A percentile compares a stretch with the other conserved stretches of the same genome.
These are phyloP conservation scores for Cyclotella baltica DNA, from an alignment of 108 stramenopile genomes.

Conservation along the genomic window DNA sequence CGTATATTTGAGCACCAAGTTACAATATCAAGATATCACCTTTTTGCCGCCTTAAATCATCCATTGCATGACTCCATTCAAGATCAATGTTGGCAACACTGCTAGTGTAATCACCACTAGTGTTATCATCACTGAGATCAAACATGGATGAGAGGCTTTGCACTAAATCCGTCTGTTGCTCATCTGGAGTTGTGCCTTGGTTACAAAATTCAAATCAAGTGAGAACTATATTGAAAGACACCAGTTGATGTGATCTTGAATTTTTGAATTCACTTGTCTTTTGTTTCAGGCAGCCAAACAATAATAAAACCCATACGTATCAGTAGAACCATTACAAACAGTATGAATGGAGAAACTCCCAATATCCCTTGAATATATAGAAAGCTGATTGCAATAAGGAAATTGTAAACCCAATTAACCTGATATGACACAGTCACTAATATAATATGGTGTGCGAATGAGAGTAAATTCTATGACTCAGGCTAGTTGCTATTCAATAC, in stretches of 20 bases:
- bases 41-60: constrained; percentile 82
- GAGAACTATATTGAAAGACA: background rate
- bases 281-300: constrained; percentile 82
- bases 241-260: background rate
- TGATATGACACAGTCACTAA: constrained; percentile 37
- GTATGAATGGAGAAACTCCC: constrained; percentile 77
- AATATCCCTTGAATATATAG: constrained; percentile 82
- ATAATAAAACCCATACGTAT: constrained; percentile 60
- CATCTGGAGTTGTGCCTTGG: constrained; percentile 67
- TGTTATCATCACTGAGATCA: constrained; percentile 24
- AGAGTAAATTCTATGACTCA: background rate
- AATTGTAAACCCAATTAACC: constrained; percentile 89
- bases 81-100: constrained; percentile 51
- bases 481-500: background rate
- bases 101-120: constrained; percentile 11
- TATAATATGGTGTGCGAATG: background rate
- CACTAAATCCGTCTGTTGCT: constrained; percentile 60
- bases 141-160: constrained; percentile 42
- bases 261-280: constrained; percentile 48
- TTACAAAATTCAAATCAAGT: too few species aligned
- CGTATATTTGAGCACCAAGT: too few species aligned
- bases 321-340: constrained; percentile 79
- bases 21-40: too few species aligned
- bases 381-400: constrained; percentile 90
- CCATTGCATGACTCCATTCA: constrained; percentile 90